A percentile compares a stretch with the other conserved stretches of the same genome.
Evolutionary conservation across 768 basidiomycete genomes (phyloP).

Genomic region (Mycena polygramma): DNA sequence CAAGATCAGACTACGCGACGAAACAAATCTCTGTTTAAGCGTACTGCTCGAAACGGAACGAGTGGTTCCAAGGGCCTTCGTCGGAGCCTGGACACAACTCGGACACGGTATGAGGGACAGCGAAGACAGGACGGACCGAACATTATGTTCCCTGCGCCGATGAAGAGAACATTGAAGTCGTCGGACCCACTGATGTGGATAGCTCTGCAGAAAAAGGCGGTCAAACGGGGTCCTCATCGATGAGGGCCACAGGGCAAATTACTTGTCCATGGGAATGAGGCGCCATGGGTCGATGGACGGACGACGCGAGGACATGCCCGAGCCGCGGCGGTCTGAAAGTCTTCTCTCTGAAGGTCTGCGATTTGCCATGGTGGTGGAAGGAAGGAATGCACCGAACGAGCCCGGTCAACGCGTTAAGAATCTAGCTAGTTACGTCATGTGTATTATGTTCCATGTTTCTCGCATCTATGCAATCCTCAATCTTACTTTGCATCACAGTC

Average conservation of each 20-base stretch:
- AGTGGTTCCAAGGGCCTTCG: slow-evolving; percentile 95
- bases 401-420: no score
- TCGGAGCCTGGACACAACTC: slow-evolving; percentile 70
- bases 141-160: slow-evolving; percentile 99
- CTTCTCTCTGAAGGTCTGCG: slow-evolving; percentile 62
- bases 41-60: slow-evolving; percentile 90
- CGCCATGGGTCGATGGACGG: slow-evolving; percentile 83
- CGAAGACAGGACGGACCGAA: slow-evolving; percentile 71
- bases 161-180: slow-evolving; percentile 93
- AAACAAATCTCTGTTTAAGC: slow-evolving; percentile 41
- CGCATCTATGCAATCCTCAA: no score
- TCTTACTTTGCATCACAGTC: no score
- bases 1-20: slow-evolving; percentile 29
- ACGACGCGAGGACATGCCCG: slow-evolving; percentile 70
- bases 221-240: slow-evolving; percentile 30
- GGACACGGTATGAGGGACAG: not conserved
- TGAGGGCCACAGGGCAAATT: slow-evolving; percentile 23
- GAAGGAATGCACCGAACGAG: no score
- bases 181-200: slow-evolving; percentile 70
- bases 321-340: slow-evolving; percentile 59
- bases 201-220: slow-evolving; percentile 50
- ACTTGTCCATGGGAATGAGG: slow-evolving; percentile 88
- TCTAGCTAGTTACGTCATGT: slow-evolving; percentile 12
- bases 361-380: slow-evolving; percentile 41
- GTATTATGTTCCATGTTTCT: not conserved